A percentile compares a stretch with the other conserved stretches of the same genome.
These are phyloP conservation scores for Croton laevigatus DNA, from an alignment of 441 rosid genomes.

Conservation along the genomic window DNA sequence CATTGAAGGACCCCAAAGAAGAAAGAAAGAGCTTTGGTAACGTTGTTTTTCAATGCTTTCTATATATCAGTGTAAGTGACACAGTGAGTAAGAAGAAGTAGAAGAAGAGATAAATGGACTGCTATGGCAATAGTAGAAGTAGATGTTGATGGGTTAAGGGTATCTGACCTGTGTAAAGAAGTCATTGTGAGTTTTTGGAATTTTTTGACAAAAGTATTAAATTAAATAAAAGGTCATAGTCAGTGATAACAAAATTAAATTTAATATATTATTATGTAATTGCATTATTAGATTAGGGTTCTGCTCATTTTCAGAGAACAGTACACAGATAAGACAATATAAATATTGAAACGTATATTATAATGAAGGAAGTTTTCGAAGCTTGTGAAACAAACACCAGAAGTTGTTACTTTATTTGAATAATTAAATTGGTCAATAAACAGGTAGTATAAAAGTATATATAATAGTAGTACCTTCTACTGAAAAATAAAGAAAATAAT, in stretches of 20 bases:
- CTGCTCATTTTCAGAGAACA: not conserved
- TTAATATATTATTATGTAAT: not conserved
- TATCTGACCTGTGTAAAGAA: slow-evolving; percentile 6
- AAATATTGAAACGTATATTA: not conserved
- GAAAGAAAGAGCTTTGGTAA: slow-evolving; percentile 23
- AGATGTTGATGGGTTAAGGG: slow-evolving; percentile 10
- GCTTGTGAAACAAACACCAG: not conserved
- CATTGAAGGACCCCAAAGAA: slow-evolving; percentile 43
- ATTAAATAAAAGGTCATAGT: no score
- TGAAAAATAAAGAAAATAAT: no score
- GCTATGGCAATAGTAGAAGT: not conserved
- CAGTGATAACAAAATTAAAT: no score
- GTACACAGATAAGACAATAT: not conserved
- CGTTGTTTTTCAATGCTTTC: slow-evolving; percentile 22
- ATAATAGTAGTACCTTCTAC: no score
- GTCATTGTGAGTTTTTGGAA: slow-evolving; percentile 13
- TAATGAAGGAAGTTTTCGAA: not conserved
- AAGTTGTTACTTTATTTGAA: not conserved
- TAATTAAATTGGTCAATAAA: no score
- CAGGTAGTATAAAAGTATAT: no score
- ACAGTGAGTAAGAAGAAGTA: not conserved
- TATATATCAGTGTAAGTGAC: slow-evolving; percentile 13
- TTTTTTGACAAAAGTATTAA: not conserved
- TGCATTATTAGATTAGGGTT: not conserved
- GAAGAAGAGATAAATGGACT: slow-evolving; percentile 12